Percentiles rank a stretch among this genome's conserved stretches.
Conservation (phyloP, 345 rosid species). For the Luvunga scandens region DNA sequence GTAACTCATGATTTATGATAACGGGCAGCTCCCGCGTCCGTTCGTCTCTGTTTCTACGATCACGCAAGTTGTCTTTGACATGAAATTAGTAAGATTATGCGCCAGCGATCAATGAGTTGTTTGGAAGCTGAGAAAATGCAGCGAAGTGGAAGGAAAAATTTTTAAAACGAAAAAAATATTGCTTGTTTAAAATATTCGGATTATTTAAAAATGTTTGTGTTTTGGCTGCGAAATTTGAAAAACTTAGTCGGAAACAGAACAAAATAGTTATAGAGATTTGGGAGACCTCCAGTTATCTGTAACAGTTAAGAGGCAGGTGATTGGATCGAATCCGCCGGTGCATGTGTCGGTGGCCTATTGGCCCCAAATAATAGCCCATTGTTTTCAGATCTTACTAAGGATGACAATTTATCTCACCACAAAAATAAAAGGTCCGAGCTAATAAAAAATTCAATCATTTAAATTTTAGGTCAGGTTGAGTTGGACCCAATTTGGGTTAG, state of each 20-base stretch:
- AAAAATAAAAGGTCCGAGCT: too few relatives aligned
- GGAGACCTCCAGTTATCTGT: too few relatives aligned
- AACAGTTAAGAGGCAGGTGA: too few relatives aligned
- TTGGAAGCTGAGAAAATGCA: not conserved
- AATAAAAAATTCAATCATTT: too few relatives aligned
- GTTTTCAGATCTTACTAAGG: too few relatives aligned
- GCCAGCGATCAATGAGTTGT: not conserved
- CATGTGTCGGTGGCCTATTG: not conserved
- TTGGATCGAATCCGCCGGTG: too few relatives aligned
- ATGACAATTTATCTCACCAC: too few relatives aligned
- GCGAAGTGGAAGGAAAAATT: not conserved
- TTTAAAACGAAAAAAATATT: not conserved
- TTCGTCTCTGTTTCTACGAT: not conserved
- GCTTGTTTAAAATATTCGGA: not conserved
- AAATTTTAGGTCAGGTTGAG: too few relatives aligned
- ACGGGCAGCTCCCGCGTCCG: not conserved
- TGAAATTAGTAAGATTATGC: too few relatives aligned
- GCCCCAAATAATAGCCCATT: not conserved
- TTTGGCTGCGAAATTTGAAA: not conserved
- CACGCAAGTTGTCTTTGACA: not conserved
- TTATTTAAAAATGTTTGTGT: not conserved
- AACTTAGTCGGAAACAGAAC: too few relatives aligned
- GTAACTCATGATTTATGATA: constrained; percentile 1
- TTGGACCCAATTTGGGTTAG: too few relatives aligned
- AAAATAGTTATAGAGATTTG: too few relatives aligned